Conservation (phyloP, 1,139 yeast species). For the Saccharomycopsis phalli region DNA sequence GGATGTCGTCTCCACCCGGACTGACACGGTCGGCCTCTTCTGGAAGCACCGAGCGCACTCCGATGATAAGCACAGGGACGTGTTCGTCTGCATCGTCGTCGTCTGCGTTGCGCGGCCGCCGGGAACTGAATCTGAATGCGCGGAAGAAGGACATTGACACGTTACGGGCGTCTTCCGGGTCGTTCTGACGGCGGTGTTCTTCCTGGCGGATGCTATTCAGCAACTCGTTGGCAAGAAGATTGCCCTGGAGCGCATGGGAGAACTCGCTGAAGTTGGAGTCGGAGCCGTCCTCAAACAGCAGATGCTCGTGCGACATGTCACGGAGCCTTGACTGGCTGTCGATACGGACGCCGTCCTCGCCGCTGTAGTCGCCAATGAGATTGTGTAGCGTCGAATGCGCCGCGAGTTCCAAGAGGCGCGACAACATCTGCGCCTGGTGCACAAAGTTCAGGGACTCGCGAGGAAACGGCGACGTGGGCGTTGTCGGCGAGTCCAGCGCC, state of each 20-base stretch:
- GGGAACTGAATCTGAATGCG: constrained; percentile 42
- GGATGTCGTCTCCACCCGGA: constrained; percentile 8
- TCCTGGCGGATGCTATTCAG: constrained; percentile 22
- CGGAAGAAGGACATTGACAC: constrained; percentile 38
- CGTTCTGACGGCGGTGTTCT: constrained; percentile 2
- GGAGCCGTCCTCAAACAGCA: constrained; percentile 19
- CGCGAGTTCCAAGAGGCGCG: constrained; percentile 37
- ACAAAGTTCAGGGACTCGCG: constrained; percentile 19
- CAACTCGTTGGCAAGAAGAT: constrained; percentile 32
- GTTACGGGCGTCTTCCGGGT: constrained; percentile 16
- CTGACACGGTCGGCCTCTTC: constrained; percentile 15
- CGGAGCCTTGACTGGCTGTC: constrained; percentile 23
- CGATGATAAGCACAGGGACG: constrained; percentile 49
- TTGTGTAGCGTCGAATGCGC: constrained; percentile 39
- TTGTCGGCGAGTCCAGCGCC: background rate
- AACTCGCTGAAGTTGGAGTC: constrained; percentile 34
- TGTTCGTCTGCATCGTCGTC: constrained; percentile 25
- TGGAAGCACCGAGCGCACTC: constrained; percentile 38
- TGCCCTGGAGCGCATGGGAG: constrained; percentile 32
- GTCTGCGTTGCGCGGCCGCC: constrained; percentile 12
- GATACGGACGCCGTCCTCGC: constrained; percentile 25
- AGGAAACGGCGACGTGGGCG: background rate
- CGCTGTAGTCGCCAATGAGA: constrained; percentile 29
- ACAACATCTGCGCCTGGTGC: constrained; percentile 35
- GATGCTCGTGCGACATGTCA: constrained; percentile 12